phyloP scores from a whole-genome alignment of 257 asterid species.

The Lantana camara region DNA sequence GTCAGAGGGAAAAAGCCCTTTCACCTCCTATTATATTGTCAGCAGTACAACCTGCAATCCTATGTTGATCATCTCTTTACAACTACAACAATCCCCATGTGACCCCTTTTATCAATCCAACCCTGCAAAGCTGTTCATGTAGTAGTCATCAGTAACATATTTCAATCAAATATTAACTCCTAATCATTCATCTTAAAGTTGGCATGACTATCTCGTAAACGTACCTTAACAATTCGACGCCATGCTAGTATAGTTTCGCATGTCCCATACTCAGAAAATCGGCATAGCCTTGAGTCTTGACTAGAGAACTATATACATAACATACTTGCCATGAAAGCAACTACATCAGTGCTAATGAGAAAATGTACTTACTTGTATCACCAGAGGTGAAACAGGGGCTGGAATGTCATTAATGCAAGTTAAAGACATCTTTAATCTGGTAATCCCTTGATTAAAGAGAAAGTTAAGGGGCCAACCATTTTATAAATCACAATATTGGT shows the following conservation, averaged over 20 bases:
- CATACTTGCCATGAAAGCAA: too few relatives aligned
- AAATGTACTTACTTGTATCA: background rate
- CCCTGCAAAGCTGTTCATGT: too few relatives aligned
- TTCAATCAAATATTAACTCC: too few relatives aligned
- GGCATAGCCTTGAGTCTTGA: too few relatives aligned
- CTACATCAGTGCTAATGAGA: constrained; percentile 1
- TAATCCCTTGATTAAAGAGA: constrained; percentile 53
- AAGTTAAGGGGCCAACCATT: constrained; percentile 49
- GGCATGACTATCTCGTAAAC: too few relatives aligned
- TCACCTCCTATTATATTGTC: constrained; percentile 11
- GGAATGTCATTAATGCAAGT: constrained; percentile 5
- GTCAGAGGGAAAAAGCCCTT: constrained; percentile 31
- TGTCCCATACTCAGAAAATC: too few relatives aligned
- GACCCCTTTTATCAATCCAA: too few relatives aligned
- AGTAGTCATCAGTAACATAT: too few relatives aligned
- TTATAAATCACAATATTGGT: constrained; percentile 29
- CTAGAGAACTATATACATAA: too few relatives aligned
- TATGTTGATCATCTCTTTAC: constrained; percentile 44
- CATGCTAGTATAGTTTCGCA: too few relatives aligned
- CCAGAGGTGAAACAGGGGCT: constrained; percentile 12
- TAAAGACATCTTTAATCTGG: constrained; percentile 26
- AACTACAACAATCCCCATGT: constrained; percentile 58
- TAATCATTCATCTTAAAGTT: too few relatives aligned
- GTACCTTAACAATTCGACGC: too few relatives aligned
- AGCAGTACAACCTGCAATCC: constrained; percentile 28